Evolutionary conservation across 768 basidiomycete species (phyloP), one percentile per base, ranked within the genome.

Genomic region (Leccinum broughii): DNA sequence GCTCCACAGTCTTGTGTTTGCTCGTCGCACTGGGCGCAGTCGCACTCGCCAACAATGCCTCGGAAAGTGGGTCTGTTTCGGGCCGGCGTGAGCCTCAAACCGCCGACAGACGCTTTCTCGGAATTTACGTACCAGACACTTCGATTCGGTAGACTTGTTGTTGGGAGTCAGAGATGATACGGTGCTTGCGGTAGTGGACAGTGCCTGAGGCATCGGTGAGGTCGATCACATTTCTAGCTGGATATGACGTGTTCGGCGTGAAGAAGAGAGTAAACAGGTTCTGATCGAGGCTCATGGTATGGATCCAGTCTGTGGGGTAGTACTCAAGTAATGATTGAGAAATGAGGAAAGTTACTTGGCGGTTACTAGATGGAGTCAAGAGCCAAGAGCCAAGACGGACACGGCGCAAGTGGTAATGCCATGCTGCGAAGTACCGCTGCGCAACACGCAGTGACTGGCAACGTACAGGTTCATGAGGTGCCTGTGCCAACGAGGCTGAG

Each of bases 201-300:
- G 72, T 81, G 6, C 87, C 90, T 2, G 79, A 71, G 3, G 83
- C 78, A 67, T 93, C 90, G 24, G 84, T 76, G 55, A 94, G 84
- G 72, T 93, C 92, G 24, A 89, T 73, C 17, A 88, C 82, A 9
- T 65, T 59, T 2, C 64, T 68, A 64, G 78, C 77, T 11, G 83
- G 81, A 62, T 86, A 80, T 41, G 85, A 81, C 59, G 83, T 74
- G 70, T 83, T 83, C 6, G 84, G 83, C 0, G 82, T 81, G 58
- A 92, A 75, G 63, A 82, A 74, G 57, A 94, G 85, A 3, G 92
- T 93, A 77, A 93, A 94, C 11, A 94, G 77, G 71, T 93, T 93
- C 72, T 91, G 83, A 72, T 93, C 92, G 57, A 94, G 77, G 69
- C 90, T 90, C 92, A 93, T 93, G 28, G 9, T 6, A 24, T 11